Base-by-base conservation (phyloP, 148 eudicot species). In the Rhododendron williamsianum region DNA sequence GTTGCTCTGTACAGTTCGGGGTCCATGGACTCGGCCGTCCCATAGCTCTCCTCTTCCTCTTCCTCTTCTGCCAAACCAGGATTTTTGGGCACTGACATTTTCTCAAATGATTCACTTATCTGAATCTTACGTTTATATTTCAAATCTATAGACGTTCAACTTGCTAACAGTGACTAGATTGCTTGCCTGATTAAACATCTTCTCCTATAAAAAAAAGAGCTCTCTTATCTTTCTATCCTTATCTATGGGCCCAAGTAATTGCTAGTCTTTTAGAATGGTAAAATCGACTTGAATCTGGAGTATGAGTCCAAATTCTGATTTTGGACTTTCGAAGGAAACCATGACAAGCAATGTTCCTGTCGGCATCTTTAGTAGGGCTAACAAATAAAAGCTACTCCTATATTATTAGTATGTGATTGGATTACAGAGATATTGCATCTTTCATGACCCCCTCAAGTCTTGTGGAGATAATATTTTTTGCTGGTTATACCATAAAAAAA, bases 1-100 rank as follows among this genome's bases (percentile, higher is more conserved):
- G 82, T 77, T 35, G 88, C 88, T 51, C 86, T 78, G 71, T 87
- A 87, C 8, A 87, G 83, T 56, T 83, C 10, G 2, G 88, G 88
- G 49, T 87, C 83, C 88, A 87, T 87, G 13, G 69, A 73, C 41
- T 86, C 85, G 0, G 82, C 63, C 13, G 85, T 86, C 45, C 84
- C 88, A n/a, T 86, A 82, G 67, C n/a, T 82, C 76, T 76, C 85
- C 82, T 82, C 82, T 15, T 65, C 76, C 16, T 86, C 84, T 4
- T 43, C 49, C 49, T 9, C 49, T 46, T 46, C 84, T 10, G 1
- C 23, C 67, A 82, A 74, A 21, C n/a, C 25, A 11, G 56, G 54
- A 45, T 45, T 25, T 76, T 82, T 82, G 76, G 85, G 76, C 41
- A 76, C 77, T 30, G 85, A 60, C 85, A 86, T 86, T 35, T 84